phyloP scores from a whole-genome alignment of 257 asterid species.

The Oldenlandia corymbosa region DNA sequence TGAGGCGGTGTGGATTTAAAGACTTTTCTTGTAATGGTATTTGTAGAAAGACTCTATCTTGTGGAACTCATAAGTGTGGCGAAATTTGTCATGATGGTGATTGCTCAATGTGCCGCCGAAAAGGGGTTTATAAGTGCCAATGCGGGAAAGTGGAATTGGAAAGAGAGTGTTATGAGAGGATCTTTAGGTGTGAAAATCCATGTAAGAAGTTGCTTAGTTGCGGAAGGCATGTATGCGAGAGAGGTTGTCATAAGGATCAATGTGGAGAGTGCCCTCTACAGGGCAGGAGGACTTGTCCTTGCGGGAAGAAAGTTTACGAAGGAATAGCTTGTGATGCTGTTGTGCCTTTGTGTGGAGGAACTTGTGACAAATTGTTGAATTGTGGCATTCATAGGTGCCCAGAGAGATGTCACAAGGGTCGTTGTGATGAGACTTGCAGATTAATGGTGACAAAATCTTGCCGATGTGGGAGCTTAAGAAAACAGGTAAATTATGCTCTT shows the following conservation, averaged over 20 bases:
- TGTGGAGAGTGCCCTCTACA: constrained; percentile 80
- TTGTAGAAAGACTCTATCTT: constrained; percentile 52
- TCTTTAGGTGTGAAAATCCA: constrained; percentile 61
- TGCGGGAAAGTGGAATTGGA: constrained; percentile 64
- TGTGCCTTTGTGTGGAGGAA: constrained; percentile 70
- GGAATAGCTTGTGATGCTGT: constrained; percentile 80
- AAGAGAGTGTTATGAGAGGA: constrained; percentile 70
- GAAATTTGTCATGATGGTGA: constrained; percentile 74
- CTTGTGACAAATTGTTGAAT: constrained; percentile 64
- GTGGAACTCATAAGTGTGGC: constrained; percentile 61
- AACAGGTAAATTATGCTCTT: constrained; percentile 47
- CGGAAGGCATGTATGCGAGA: constrained; percentile 66
- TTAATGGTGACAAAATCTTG: constrained; percentile 67
- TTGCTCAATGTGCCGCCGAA: constrained; percentile 59
- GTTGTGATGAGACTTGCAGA: constrained; percentile 72
- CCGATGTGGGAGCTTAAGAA: constrained; percentile 91
- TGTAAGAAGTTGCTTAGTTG: constrained; percentile 66
- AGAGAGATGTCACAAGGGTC: constrained; percentile 89
- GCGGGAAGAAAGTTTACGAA: constrained; percentile 71
- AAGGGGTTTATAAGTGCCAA: constrained; percentile 52
- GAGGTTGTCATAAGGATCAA: constrained; percentile 77
- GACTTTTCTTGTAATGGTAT: constrained; percentile 54
- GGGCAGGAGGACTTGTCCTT: constrained; percentile 88
- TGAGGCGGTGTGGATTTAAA: constrained; percentile 82
- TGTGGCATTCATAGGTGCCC: constrained; percentile 86